Conservation (phyloP, 1,284 basidiomycete genomes). For the Moesziomyces aphidis region DNA sequence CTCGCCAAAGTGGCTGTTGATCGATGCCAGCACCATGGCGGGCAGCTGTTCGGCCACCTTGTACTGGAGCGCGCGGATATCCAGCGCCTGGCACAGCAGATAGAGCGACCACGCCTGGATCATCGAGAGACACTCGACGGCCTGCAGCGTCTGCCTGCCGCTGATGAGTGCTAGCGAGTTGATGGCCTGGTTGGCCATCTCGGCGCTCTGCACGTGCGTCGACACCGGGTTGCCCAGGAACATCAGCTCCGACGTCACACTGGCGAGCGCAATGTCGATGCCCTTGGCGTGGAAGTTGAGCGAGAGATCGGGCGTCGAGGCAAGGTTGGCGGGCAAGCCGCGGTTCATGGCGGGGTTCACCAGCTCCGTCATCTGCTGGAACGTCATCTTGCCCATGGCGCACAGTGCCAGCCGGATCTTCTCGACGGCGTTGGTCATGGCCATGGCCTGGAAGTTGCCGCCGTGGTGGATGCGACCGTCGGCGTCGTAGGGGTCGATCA, state of each 20-base stretch:
- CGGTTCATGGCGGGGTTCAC: slow-evolving; percentile 69
- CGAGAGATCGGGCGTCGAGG: slow-evolving; percentile 52
- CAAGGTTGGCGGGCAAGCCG: slow-evolving; percentile 54
- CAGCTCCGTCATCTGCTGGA: slow-evolving; percentile 84
- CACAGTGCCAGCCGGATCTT: slow-evolving; percentile 83
- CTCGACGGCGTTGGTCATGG: slow-evolving; percentile 88
- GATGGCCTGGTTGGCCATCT: slow-evolving; percentile 61
- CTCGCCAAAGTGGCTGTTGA: slow-evolving; percentile 51
- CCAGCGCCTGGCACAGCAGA: slow-evolving; percentile 60
- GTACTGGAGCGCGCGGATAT: slow-evolving; percentile 59
- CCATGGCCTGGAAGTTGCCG: slow-evolving; percentile 71
- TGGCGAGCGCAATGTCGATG: slow-evolving; percentile 77
- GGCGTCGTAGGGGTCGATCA: slow-evolving; percentile 53
- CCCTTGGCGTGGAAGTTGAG: slow-evolving; percentile 85
- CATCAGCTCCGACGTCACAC: slow-evolving; percentile 75
- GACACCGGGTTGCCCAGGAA: slow-evolving; percentile 85
- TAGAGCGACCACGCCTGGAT: slow-evolving; percentile 62
- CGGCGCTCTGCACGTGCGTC: slow-evolving; percentile 77
- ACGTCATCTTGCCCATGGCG: slow-evolving; percentile 84
- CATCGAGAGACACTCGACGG: slow-evolving; percentile 55
- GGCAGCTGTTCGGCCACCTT: slow-evolving; percentile 44
- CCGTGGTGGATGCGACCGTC: slow-evolving; percentile 51
- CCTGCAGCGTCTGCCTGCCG: slow-evolving; percentile 52
- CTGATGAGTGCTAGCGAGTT: slow-evolving; percentile 58
- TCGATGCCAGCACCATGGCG: slow-evolving; percentile 32